phyloP scores from a whole-genome alignment of 805 yeast species.

The Yarrowia keelungensis region DNA sequence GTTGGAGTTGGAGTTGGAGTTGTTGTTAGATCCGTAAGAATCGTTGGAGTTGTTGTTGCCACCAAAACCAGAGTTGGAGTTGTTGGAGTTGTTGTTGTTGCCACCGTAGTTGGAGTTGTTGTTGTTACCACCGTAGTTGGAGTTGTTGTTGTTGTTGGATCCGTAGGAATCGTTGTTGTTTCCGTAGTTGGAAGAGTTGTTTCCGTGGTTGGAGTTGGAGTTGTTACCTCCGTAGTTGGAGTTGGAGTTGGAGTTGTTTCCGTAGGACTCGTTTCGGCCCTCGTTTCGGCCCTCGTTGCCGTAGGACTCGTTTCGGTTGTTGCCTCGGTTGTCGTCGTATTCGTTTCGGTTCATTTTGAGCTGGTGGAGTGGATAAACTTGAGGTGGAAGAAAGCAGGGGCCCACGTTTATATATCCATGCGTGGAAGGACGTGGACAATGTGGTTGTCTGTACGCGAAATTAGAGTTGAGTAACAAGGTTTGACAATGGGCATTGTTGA shows the following conservation, averaged over 20 bases:
- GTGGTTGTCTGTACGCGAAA: background rate
- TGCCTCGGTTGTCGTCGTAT: background rate
- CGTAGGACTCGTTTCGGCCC: too few relatives aligned
- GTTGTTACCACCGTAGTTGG: background rate
- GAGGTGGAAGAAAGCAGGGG: background rate
- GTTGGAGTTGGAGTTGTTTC: too few relatives aligned
- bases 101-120: background rate
- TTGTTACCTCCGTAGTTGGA: background rate
- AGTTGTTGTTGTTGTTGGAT: background rate
- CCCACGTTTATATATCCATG: conserved; percentile 4
- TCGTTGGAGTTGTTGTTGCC: conserved; percentile 11
- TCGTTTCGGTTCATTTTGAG: conserved; percentile 27
- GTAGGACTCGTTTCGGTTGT: too few relatives aligned
- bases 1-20: conserved; percentile 11
- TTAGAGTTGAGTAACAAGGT: background rate
- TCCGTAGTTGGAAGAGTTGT: conserved; percentile 5
- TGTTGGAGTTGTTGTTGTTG: too few relatives aligned
- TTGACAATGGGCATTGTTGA: conserved; percentile 18
- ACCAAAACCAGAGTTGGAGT: background rate
- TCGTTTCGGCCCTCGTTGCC: background rate
- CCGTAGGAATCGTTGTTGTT: conserved; percentile 5
- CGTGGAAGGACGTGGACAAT: background rate
- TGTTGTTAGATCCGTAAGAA: background rate
- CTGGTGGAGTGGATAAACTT: background rate
- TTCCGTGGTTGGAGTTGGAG: background rate